Evolutionary conservation across 2,329 filamentous ascomycete species (phyloP).

Genomic region (Aspergillus piperis): DNA sequence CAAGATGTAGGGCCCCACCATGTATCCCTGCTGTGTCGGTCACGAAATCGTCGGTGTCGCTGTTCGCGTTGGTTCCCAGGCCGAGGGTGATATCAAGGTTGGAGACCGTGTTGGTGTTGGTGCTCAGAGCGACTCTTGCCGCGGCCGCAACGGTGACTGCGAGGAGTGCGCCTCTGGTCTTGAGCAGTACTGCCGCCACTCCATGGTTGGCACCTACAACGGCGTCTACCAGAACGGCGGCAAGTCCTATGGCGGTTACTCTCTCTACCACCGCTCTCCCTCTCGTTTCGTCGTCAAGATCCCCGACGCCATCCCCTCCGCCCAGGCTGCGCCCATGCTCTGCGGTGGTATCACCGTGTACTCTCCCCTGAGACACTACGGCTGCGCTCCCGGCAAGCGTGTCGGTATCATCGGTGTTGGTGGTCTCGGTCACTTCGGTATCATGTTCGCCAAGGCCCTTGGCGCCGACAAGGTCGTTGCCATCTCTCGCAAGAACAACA

Average conservation of each 20-base stretch:
- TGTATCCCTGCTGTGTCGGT: conserved; percentile 56
- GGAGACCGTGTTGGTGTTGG: conserved; percentile 56
- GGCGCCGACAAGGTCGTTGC: conserved; percentile 55
- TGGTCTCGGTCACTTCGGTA: conserved; percentile 20
- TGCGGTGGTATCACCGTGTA: conserved; percentile 22
- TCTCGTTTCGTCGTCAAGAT: conserved; percentile 60
- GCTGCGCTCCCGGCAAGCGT: conserved; percentile 20
- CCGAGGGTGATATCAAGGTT: conserved; percentile 32
- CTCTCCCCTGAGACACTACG: conserved; percentile 20
- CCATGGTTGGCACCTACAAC: conserved; percentile 34
- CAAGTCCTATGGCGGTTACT: conserved; percentile 68
- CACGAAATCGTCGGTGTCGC: conserved; percentile 66
- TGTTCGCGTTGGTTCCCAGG: conserved; percentile 56
- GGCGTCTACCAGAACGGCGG: conserved; percentile 50
- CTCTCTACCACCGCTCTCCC: conserved; percentile 56
- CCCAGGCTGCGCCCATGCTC: conserved; percentile 20
- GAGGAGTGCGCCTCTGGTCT: conserved; percentile 51
- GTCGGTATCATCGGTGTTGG: conserved; percentile 19
- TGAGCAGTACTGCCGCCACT: conserved; percentile 34
- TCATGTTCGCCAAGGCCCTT: conserved; percentile 22
- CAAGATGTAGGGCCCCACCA: conserved; percentile 29
- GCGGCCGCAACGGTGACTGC: conserved; percentile 47
- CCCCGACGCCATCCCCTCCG: conserved; percentile 19
- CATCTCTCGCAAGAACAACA: conserved; percentile 54
- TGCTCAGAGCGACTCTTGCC: conserved; percentile 60